A percentile compares a stretch with the other conserved stretches of the same genome.
Conservation (phyloP, 2,329 filamentous ascomycete species). For the Aspergillus pseudonomiae region DNA sequence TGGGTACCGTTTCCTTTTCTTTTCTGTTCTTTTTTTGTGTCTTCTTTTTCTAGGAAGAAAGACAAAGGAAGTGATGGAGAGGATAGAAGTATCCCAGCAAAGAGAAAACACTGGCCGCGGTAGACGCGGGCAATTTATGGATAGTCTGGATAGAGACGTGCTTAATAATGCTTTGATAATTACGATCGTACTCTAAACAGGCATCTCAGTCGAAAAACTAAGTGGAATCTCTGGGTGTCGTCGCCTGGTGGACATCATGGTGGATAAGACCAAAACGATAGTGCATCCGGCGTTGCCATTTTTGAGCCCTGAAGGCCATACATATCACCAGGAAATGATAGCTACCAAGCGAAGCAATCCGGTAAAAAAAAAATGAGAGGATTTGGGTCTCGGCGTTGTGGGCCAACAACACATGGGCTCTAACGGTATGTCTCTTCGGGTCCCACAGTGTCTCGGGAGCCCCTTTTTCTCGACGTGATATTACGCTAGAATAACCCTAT, state of each 20-base stretch:
- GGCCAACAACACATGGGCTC: not conserved
- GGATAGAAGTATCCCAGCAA: not conserved
- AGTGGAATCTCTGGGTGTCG: not conserved
- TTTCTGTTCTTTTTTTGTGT: not conserved
- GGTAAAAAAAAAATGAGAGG: not conserved
- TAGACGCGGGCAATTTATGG: not conserved
- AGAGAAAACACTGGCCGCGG: too few species aligned
- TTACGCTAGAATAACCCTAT: conserved; percentile 1
- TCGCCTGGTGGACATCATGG: not conserved
- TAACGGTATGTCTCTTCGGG: not conserved
- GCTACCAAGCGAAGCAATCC: not conserved
- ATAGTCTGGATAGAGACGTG: not conserved
- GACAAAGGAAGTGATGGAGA: not conserved
- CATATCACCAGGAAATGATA: not conserved
- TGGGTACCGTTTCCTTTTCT: not conserved
- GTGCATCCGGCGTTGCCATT: not conserved
- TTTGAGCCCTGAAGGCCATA: not conserved
- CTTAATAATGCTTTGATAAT: not conserved
- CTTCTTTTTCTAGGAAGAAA: not conserved
- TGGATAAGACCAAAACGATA: not conserved
- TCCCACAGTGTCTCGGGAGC: not conserved
- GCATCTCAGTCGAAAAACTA: not conserved
- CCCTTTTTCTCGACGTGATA: not conserved
- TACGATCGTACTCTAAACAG: not conserved
- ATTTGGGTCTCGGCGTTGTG: not conserved